Evolutionary conservation across 202 grass and related monocot species (phyloP).

Genomic region (Miscanthus sacchariflorus): DNA sequence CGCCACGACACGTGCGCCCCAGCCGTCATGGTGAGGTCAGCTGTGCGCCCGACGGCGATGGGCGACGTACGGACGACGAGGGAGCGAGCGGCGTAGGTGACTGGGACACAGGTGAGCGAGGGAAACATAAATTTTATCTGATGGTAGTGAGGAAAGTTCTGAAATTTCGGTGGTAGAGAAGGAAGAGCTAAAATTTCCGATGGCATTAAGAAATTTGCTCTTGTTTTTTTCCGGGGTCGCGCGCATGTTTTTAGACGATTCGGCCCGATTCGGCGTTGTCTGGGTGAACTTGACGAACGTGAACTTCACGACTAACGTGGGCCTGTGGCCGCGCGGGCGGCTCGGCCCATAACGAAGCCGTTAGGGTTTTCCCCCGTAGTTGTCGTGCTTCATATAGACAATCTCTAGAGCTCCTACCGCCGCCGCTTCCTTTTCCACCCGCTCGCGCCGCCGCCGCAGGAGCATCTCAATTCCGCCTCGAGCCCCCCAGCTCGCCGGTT

Average conservation of each 20-base stretch:
- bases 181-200: no score
- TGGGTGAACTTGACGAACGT: not conserved
- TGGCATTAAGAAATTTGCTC: no score
- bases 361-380: constrained; percentile 42
- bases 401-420: not conserved
- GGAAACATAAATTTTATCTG: no score
- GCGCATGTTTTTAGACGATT: not conserved
- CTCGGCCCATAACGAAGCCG: not conserved
- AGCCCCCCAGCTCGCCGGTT: not conserved
- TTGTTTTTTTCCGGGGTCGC: no score
- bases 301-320: not conserved
- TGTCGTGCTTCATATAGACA: not conserved
- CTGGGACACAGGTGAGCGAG: no score
- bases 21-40: no score
- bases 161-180: no score
- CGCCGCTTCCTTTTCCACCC: not conserved
- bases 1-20: no score
- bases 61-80: no score
- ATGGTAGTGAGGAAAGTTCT: no score
- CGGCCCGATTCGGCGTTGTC: not conserved
- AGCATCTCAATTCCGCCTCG: not conserved
- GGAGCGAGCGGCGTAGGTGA: no score
- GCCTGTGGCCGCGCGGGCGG: not conserved
- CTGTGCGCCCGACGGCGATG: no score
- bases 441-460: constrained; percentile 2